phyloP scores from a whole-genome alignment of 805 yeast species.

The Helenozyma rhizophorensis region DNA sequence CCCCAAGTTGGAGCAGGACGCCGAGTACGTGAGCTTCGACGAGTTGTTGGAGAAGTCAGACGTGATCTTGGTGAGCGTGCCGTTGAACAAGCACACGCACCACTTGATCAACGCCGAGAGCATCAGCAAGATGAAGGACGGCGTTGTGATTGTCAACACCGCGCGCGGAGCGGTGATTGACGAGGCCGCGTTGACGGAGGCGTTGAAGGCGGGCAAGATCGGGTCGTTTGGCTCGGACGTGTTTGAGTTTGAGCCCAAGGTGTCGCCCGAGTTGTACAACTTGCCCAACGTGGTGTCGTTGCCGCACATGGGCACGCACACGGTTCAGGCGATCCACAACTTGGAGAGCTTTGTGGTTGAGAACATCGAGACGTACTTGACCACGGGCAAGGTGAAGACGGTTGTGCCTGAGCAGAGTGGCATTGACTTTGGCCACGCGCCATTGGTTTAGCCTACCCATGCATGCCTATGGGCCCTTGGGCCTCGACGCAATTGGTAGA shows the following conservation, averaged over 20 bases:
- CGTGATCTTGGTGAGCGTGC: slow-evolving; percentile 69
- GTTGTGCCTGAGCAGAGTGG: slow-evolving; percentile 75
- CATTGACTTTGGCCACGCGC: slow-evolving; percentile 21
- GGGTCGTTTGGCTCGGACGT: slow-evolving; percentile 72
- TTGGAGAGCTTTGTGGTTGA: slow-evolving; percentile 80
- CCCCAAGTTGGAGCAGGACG: slow-evolving; percentile 61
- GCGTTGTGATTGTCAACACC: slow-evolving; percentile 74
- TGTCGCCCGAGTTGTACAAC: slow-evolving; percentile 54
- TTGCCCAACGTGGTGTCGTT: slow-evolving; percentile 69
- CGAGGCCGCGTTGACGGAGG: slow-evolving; percentile 53
- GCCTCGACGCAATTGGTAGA: too few relatives aligned
- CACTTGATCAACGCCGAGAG: slow-evolving; percentile 63
- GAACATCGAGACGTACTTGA: slow-evolving; percentile 57
- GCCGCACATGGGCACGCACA: slow-evolving; percentile 89
- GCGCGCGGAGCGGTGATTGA: slow-evolving; percentile 86
- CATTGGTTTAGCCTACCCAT: slow-evolving; percentile 9
- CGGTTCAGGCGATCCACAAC: slow-evolving; percentile 65
- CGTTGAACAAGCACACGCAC: slow-evolving; percentile 66
- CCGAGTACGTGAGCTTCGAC: slow-evolving; percentile 69
- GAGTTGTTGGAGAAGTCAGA: slow-evolving; percentile 63
- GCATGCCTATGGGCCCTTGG: too few relatives aligned
- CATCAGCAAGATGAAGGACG: slow-evolving; percentile 69
- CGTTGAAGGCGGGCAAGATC: slow-evolving; percentile 59
- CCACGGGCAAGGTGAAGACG: slow-evolving; percentile 64
- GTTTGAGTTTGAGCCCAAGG: slow-evolving; percentile 69